These are phyloP conservation scores for Rhodotorula babjevae DNA, from an alignment of 768 basidiomycete genomes.

Conservation along the genomic window DNA sequence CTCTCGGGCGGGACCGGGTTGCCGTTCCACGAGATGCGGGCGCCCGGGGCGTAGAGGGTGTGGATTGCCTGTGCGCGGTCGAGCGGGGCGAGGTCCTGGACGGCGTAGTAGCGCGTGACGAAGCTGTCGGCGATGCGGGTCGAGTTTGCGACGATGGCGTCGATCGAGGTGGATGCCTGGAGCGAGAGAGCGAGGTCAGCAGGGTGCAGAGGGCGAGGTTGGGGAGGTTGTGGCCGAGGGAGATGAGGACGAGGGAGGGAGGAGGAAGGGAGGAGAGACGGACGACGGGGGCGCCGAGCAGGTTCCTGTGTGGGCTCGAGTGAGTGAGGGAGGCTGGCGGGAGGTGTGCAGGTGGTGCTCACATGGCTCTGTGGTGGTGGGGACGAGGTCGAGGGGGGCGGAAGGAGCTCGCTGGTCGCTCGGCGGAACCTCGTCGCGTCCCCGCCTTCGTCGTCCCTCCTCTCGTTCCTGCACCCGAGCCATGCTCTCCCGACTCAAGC, in stretches of 20 bases:
- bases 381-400: neutral
- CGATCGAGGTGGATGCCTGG: slow-evolving; percentile 1
- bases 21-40: slow-evolving; percentile 36
- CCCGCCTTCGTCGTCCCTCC: no score
- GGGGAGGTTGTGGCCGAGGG: neutral
- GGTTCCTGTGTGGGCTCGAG: neutral
- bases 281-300: neutral
- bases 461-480: no score
- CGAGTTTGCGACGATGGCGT: slow-evolving; percentile 21
- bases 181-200: no score
- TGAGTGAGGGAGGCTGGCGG: neutral
- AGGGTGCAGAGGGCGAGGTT: no score
- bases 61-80: slow-evolving; percentile 4
- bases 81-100: slow-evolving; percentile 1
- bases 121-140: slow-evolving; percentile 1
- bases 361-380: no score
- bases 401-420: neutral
- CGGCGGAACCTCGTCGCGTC: no score
- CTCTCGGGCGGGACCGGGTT: slow-evolving; percentile 30
- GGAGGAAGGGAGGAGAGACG: neutral
- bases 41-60: slow-evolving; percentile 20
- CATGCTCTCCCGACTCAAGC: slow-evolving; percentile 11
- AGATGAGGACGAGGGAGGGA: neutral
- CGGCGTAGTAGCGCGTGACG: slow-evolving; percentile 30
- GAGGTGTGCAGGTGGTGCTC: accelerated